These are phyloP conservation scores for Fraxinus angustifolia DNA, from an alignment of 305 asterid species.

Conservation along the genomic window DNA sequence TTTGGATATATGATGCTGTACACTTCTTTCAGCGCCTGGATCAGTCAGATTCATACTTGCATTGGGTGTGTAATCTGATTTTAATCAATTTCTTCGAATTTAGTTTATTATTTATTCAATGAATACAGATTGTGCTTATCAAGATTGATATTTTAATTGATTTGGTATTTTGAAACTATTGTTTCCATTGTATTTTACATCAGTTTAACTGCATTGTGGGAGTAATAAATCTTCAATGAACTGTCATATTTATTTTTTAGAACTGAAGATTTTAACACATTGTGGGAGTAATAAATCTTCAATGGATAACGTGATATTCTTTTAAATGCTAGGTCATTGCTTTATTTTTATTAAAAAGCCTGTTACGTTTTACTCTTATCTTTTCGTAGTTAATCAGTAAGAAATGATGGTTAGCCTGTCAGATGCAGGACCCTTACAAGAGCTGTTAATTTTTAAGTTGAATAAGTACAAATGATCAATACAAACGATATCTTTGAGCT, in stretches of 20 bases:
- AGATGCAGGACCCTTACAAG: neutral
- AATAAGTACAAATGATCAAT: neutral
- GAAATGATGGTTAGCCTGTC: neutral
- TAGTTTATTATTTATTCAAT: neutral
- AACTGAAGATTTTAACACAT: neutral
- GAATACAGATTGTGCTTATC: neutral
- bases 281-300: neutral
- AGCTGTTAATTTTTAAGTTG: neutral
- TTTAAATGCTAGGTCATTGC: neutral
- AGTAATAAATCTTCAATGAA: neutral
- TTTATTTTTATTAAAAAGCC: neutral
- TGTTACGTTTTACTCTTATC: neutral
- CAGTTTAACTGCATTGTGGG: neutral
- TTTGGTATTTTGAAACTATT: neutral
- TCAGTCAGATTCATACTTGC: slow-evolving; percentile 40
- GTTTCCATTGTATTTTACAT: neutral
- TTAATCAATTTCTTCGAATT: neutral
- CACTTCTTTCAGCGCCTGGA: slow-evolving; percentile 39
- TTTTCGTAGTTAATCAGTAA: neutral
- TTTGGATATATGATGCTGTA: slow-evolving; percentile 33
- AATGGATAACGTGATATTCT: neutral
- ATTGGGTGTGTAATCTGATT: slow-evolving; percentile 43
- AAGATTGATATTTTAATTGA: neutral
- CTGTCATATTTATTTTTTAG: neutral
- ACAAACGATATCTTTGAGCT: neutral